phyloP scores from a whole-genome alignment of 2,329 filamentous ascomycete species.

The Neofusicoccum sp. region DNA sequence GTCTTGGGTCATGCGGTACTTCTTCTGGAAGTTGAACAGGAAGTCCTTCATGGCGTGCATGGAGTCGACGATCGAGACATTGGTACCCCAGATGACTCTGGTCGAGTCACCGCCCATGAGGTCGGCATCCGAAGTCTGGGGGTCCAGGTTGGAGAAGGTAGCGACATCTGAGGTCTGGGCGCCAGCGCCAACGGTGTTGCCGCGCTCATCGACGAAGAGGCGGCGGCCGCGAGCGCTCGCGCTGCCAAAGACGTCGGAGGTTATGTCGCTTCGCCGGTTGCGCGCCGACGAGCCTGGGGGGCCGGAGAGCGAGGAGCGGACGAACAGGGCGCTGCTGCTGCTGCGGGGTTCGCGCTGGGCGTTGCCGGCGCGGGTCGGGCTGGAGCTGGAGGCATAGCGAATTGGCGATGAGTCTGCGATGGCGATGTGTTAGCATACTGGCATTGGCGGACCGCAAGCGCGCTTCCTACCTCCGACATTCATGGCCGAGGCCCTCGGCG shows the following conservation, averaged over 20 bases:
- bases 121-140: constrained; percentile 89
- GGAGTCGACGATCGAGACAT: constrained; percentile 88
- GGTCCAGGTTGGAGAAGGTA: constrained; percentile 68
- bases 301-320: constrained; percentile 53
- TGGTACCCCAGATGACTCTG: constrained; percentile 94
- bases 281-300: constrained; percentile 54
- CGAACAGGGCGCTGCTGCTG: constrained; percentile 84
- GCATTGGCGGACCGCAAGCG: background rate
- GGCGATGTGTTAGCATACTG: constrained; percentile 21
- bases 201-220: constrained; percentile 64
- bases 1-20: constrained; percentile 90
- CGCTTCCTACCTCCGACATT: constrained; percentile 59
- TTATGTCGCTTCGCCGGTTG: constrained; percentile 78
- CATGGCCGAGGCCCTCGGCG: constrained; percentile 64
- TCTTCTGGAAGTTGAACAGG: constrained; percentile 83
- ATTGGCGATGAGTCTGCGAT: constrained; percentile 83
- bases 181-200: constrained; percentile 54
- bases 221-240: constrained; percentile 53
- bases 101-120: constrained; percentile 77
- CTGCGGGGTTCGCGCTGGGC: constrained; percentile 67
- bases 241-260: constrained; percentile 68
- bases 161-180: constrained; percentile 54
- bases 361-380: constrained; percentile 63
- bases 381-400: constrained; percentile 86
- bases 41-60: constrained; percentile 89